Evolutionary conservation across 2,329 filamentous ascomycete species (phyloP), one percentile per base, ranked within the genome.

Genomic region (Gaeumannomyces tritici): DNA sequence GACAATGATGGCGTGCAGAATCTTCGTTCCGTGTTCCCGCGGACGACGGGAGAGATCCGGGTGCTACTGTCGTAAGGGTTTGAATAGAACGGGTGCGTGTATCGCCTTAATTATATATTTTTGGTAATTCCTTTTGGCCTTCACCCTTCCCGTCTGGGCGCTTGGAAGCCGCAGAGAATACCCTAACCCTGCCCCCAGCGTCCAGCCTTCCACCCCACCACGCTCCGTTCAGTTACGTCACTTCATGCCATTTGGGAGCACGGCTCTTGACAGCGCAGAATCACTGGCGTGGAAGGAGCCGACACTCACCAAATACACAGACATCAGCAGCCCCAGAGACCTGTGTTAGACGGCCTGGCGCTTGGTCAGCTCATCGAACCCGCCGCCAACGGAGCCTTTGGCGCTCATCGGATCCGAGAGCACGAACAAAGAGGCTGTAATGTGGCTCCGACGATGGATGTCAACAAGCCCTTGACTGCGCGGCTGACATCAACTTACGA

Each of bases 11-110:
- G 31, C 24, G 26, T 55, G 29, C 69, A 72, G 26, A 72, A 70
- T 42, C 68, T 80, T 21, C 72, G 78, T 42, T 72, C 73, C 9
- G 68, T 84, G 12, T 86, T 87, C 67, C 84, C 84, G 0, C 78
- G 85, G 59, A 87, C 84, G 5, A 80, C 79, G 8, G 80, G 81
- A 8, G 85, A 88, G 69, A 84, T 87, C 35, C 76, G 82, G 28
- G 83, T 87, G 35, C 68, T 87, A 57, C 70, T 87, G 13, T 85
- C 82, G 18, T 85, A 73, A 24, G 87, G 70, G 81, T 90, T 55
- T 84, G 89, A 57, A 80, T 86, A 58, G 86, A 21, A 51, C 11
- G 2, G 42, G 42, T 6, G 8, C 11, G 18, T 24, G 21, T 24
- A 8, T 24, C 7, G 18, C 42, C 42, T 24, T 51, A 2, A n/a